phyloP scores from a whole-genome alignment of 2,329 filamentous ascomycete species.

The Colletotrichum eleusines region DNA sequence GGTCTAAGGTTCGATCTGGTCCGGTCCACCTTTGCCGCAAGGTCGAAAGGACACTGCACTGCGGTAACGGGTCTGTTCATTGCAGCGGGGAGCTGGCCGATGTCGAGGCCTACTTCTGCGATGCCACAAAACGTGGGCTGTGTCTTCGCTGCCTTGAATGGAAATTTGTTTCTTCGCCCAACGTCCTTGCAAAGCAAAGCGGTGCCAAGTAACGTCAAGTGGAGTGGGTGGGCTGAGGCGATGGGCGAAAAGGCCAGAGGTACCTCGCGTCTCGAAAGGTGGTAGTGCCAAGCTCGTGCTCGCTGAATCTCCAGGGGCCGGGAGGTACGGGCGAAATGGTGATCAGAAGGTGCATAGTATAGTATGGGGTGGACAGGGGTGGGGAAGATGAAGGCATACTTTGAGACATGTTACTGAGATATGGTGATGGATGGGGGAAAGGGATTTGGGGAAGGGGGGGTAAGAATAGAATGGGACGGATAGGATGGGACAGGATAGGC shows the following conservation, averaged over 20 bases:
- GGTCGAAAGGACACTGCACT: neutral
- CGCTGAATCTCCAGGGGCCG: slow-evolving; percentile 3
- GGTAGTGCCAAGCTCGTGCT: slow-evolving; percentile 23
- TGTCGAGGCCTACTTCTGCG: neutral
- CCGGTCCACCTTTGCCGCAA: neutral
- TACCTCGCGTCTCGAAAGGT: slow-evolving; percentile 4
- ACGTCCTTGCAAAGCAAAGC: slow-evolving; percentile 17
- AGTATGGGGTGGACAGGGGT: neutral
- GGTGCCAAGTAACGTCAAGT: slow-evolving; percentile 13
- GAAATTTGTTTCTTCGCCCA: neutral
- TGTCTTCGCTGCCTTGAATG: neutral
- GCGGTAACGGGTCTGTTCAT: neutral
- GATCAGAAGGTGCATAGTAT: slow-evolving; percentile 1
- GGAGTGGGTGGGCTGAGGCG: slow-evolving; percentile 6
- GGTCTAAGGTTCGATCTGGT: neutral
- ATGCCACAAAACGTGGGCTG: neutral
- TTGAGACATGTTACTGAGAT: slow-evolving; percentile 8
- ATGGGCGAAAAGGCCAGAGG: slow-evolving; percentile 1
- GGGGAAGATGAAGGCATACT: neutral
- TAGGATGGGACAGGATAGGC: slow-evolving; percentile 6
- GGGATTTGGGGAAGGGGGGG: neutral
- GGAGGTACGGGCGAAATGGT: neutral
- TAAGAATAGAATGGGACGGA: neutral
- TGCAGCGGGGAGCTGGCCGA: slow-evolving; percentile 28
- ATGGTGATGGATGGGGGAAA: slow-evolving; percentile 3